These are phyloP conservation scores for Prototheca cutis DNA, from an alignment of 163 green algal genomes.

Conservation along the genomic window DNA sequence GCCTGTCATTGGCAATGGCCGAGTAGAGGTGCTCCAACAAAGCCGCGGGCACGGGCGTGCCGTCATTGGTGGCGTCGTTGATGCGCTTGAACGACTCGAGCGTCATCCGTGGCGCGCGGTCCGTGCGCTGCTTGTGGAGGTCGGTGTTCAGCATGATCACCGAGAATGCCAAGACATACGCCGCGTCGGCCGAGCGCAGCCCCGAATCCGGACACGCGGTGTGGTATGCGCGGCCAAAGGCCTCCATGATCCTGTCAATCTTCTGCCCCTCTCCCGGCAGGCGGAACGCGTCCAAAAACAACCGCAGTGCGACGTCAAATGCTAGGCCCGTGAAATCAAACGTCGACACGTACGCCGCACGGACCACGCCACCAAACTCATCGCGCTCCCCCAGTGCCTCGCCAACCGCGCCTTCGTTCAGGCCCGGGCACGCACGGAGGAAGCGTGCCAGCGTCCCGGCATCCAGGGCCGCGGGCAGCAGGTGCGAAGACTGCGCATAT, in stretches of 20 bases:
- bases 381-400: slow-evolving; percentile 73
- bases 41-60: slow-evolving; percentile 58
- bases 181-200: slow-evolving; percentile 66
- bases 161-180: slow-evolving; percentile 90
- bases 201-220: slow-evolving; percentile 21
- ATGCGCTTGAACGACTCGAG: slow-evolving; percentile 72
- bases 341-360: slow-evolving; percentile 49
- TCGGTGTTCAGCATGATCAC: slow-evolving; percentile 99
- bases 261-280: slow-evolving; percentile 94
- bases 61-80: slow-evolving; percentile 83
- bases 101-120: slow-evolving; percentile 47
- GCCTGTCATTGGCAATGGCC: slow-evolving; percentile 69
- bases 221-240: slow-evolving; percentile 26
- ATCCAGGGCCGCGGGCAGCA: slow-evolving; percentile 26
- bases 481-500: slow-evolving; percentile 51
- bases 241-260: slow-evolving; percentile 93
- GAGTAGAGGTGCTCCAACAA: slow-evolving; percentile 75
- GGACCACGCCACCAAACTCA: slow-evolving; percentile 52
- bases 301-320: slow-evolving; percentile 81
- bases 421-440: slow-evolving; percentile 56
- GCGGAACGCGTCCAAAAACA: slow-evolving; percentile 85
- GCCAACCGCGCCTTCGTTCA: slow-evolving; percentile 73
- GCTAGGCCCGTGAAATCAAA: slow-evolving; percentile 53
- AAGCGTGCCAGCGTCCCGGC: slow-evolving; percentile 48
- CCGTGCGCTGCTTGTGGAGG: slow-evolving; percentile 65